Percentiles rank a stretch among this genome's conserved stretches.
Conservation (phyloP, 176 grass and related monocot genomes). For the Oropetium thomaeum region DNA sequence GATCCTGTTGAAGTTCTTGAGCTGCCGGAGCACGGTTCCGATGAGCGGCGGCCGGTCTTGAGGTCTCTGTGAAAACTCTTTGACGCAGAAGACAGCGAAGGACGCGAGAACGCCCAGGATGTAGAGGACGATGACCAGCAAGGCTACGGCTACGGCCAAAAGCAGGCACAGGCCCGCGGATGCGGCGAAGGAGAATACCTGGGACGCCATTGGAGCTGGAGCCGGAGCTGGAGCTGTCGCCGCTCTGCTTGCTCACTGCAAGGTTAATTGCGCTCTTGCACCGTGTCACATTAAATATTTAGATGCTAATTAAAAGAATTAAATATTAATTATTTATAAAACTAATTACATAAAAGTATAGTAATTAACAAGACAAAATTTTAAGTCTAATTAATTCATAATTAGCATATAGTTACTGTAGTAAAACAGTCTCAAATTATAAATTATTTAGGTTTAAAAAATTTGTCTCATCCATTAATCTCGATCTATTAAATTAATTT, state of each 20-base stretch:
- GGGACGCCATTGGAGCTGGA: slow-evolving; percentile 22
- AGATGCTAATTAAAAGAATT: too few relatives aligned
- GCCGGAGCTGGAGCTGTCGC: not conserved
- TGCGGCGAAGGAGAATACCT: slow-evolving; percentile 12
- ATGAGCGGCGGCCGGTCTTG: slow-evolving; percentile 31
- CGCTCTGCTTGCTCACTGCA: not conserved
- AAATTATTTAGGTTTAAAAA: too few relatives aligned
- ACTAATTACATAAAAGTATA: too few relatives aligned
- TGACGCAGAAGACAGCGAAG: slow-evolving; percentile 27
- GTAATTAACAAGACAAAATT: too few relatives aligned
- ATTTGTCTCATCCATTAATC: too few relatives aligned
- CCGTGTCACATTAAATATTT: too few relatives aligned
- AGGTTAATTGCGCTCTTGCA: not conserved
- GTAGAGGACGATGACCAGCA: slow-evolving; percentile 38
- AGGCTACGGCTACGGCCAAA: slow-evolving; percentile 7
- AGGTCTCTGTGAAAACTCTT: slow-evolving; percentile 19
- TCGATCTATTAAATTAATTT: not conserved
- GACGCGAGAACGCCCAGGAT: slow-evolving; percentile 22
- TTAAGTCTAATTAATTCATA: too few relatives aligned
- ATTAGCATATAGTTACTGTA: too few relatives aligned
- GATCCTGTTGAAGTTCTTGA: slow-evolving; percentile 36
- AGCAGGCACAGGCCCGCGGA: slow-evolving; percentile 13
- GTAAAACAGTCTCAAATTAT: too few relatives aligned
- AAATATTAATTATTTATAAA: too few relatives aligned
- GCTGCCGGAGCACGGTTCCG: slow-evolving; percentile 37